Evolutionary conservation across 1,284 basidiomycete genomes (phyloP).

Genomic region (Apiotrichum veenhuisii): DNA sequence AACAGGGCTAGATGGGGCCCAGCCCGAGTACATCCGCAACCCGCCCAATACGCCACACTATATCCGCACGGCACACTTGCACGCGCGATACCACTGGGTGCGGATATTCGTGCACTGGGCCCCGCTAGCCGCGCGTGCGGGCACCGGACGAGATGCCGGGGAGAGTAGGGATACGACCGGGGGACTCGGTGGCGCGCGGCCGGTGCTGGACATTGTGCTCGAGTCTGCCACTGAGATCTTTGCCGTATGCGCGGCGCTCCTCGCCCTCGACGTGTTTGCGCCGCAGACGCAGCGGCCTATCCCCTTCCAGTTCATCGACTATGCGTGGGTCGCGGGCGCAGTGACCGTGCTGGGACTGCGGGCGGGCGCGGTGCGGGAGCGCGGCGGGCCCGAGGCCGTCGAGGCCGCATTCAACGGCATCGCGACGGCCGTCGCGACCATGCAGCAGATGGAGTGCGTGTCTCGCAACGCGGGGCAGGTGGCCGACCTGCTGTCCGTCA

Average conservation of each 20-base stretch:
- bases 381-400: conserved; percentile 56
- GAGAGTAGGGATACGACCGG: no score
- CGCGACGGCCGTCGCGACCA: conserved; percentile 61
- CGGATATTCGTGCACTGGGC: conserved; percentile 70
- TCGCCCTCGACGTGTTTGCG: conserved; percentile 14
- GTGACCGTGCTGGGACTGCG: neutral
- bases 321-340: neutral
- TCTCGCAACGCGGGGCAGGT: neutral
- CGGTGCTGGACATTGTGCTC: conserved; percentile 55
- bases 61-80: conserved; percentile 64
- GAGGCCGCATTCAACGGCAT: conserved; percentile 65
- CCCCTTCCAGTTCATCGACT: conserved; percentile 3
- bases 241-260: conserved; percentile 16
- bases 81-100: conserved; percentile 61
- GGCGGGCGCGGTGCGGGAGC: conserved; percentile 47
- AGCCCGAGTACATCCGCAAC: conserved; percentile 27
- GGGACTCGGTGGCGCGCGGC: neutral
- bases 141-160: neutral
- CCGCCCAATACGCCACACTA: conserved; percentile 59
- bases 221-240: neutral
- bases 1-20: no score
- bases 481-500: neutral
- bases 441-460: conserved; percentile 54
- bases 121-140: conserved; percentile 59
- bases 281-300: neutral